Evolutionary conservation across 495 filamentous ascomycete species (phyloP).

Genomic region (Daldinia loculata): DNA sequence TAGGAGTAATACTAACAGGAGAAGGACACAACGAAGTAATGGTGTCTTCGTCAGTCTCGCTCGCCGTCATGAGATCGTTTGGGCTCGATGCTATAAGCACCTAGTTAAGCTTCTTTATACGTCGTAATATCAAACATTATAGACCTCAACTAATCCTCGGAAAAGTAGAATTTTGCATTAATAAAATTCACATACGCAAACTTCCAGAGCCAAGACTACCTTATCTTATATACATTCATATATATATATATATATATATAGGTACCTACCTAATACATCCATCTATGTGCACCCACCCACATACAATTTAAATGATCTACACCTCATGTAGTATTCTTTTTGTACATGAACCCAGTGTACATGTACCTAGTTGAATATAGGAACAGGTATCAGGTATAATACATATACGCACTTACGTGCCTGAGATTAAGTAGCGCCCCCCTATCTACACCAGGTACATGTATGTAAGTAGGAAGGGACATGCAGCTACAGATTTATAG

Average conservation of each 20-base stretch:
- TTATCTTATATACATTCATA: no score
- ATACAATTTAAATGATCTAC: no score
- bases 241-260: no score
- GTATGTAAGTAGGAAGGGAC: background rate
- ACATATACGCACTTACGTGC: background rate
- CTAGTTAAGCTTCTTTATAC: background rate
- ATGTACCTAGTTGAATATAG: background rate
- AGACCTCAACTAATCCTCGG: background rate
- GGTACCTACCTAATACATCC: no score
- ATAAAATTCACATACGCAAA: background rate
- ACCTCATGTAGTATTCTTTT: no score
- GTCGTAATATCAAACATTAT: background rate
- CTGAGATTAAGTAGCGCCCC: background rate
- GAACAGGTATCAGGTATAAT: background rate
- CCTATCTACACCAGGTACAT: background rate
- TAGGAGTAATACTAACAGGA: constrained; percentile 25
- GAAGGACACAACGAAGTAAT: constrained; percentile 68
- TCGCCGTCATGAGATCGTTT: constrained; percentile 74
- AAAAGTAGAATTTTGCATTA: background rate
- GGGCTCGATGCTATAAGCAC: constrained; percentile 34
- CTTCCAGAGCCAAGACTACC: no score
- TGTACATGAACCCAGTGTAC: no score
- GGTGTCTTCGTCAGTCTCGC: constrained; percentile 61
- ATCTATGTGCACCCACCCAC: no score
- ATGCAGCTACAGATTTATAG: constrained; percentile 1